These are phyloP conservation scores for Helicostylum pulchrum DNA, from an alignment of 192 early-diverging fungal species.

Conservation along the genomic window DNA sequence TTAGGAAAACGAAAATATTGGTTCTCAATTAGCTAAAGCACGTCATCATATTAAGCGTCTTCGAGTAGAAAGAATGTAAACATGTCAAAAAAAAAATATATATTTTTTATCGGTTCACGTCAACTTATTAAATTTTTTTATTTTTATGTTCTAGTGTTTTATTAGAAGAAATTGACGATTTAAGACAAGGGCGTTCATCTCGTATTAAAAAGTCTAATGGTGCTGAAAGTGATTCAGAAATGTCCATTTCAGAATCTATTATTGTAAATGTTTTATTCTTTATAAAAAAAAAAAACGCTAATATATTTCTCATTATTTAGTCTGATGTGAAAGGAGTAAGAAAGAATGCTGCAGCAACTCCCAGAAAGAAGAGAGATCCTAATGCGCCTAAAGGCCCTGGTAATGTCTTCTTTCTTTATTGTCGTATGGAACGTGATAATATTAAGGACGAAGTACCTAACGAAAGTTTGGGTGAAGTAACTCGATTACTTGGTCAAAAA, in stretches of 20 bases:
- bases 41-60: slow-evolving; percentile 44
- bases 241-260: slow-evolving; percentile 15
- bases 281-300: not conserved
- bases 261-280: not conserved
- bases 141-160: not conserved
- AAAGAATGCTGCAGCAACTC: slow-evolving; percentile 12
- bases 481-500: slow-evolving; percentile 37
- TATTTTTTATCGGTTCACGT: not conserved
- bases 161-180: slow-evolving; percentile 13
- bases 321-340: slow-evolving; percentile 2
- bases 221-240: slow-evolving; percentile 13
- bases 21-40: slow-evolving; percentile 38
- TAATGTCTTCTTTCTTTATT: slow-evolving; percentile 43
- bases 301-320: not conserved
- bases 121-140: not conserved
- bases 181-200: slow-evolving; percentile 4
- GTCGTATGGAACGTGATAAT: slow-evolving; percentile 38
- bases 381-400: slow-evolving; percentile 44
- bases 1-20: slow-evolving; percentile 47
- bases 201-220: not conserved
- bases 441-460: slow-evolving; percentile 40
- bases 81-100: slow-evolving; percentile 4
- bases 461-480: slow-evolving; percentile 36
- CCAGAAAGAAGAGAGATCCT: slow-evolving; percentile 39
- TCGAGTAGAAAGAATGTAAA: slow-evolving; percentile 44